Evolutionary conservation across 2,329 filamentous ascomycete genomes (phyloP), one percentile per base, ranked within the genome.

Genomic region (Dendrostoma leiphaemia): DNA sequence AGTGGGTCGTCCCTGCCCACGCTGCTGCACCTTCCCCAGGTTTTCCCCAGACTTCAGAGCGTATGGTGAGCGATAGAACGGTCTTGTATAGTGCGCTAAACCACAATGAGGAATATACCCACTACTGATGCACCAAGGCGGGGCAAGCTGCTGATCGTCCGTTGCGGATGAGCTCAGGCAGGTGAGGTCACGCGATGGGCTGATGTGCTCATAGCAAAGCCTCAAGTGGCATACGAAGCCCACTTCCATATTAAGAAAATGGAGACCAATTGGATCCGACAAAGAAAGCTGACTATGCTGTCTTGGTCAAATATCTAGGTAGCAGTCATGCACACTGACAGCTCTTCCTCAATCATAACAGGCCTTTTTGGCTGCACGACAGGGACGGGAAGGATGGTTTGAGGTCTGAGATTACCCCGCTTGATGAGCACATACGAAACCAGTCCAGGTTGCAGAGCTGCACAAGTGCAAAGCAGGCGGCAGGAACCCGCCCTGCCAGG

Each of bases 131-230:
- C 35, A 40, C 26, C 41, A 10, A 19, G 41, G 43, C 24, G 41
- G 41, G 48, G 15, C 32, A 21, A 31, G 51, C 50, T 54, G 21
- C 51, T 54, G 47, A 37, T 29, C 43, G 29, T 50, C 35, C 40
- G 34, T 40, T 31, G 28, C 53, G 40, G 23, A 43, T 43, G 26
- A 13, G 41, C 24, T n/a, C 26, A n/a, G n/a, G n/a, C n/a, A n/a
- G n/a, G n/a, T n/a, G 28, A 46, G 51, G 54, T 57, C 54, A 54
- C 46, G 45, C 54, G 51, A 54, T 57, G 54, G 54, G 23, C 49
- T 49, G 54, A 56, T 35, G 28, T 32, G 15, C 23, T 28, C 24
- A 26, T 37, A 4, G 6, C 5, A 10, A 29, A 12, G 17, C 4
- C 9, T 12, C 32, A n/a, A n/a, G n/a, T n/a, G n/a, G n/a, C n/a